Evolutionary conservation across 208 protist species (phyloP), one percentile per base, ranked within the genome.

Genomic region (Strigomonas culicis): DNA sequence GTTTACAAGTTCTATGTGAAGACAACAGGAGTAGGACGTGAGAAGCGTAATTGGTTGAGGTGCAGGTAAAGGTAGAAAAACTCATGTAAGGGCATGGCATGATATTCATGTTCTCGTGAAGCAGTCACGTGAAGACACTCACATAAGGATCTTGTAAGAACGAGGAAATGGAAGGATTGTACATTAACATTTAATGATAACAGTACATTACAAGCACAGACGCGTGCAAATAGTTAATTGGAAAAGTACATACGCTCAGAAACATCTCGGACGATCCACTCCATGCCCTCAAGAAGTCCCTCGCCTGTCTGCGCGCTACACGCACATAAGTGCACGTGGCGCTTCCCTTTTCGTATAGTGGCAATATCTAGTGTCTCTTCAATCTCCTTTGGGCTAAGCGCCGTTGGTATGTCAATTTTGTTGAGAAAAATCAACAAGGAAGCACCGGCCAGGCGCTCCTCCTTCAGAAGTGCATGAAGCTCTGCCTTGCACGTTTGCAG

Each of bases 381-480:
- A 63, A 96, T 90, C 21, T 93, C 78, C 30, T 56, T 70, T 30
- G 87, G 76, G 25, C 74, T 49, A 22, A 93, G 72, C 7, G 92
- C 72, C 1, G 77, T 86, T 36, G 84, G 72, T 24, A 99, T 88
- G 77, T 99, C 99, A 60, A 99, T 94, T 80, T 99, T 99, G 80
- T 99, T 99, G 31, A 99, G 94, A 66, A 99, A 99, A n/a, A 99
- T 86, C 0, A 99, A 82, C 58, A 99, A 75, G 41, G 97, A 98
- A 10, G 98, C 98, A 4, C 98, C 98, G 13, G 98, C 98, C 0
- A 99, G 81, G 22, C 98, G 91, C 84, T 99, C 96, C 69, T 99
- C 97, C 46, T 94, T 74, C 34, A 99, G 83, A 15, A 99, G 74
- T 13, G 71, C 59, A 32, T 92, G 81, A 28, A 99, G 83, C 89